Conservation (phyloP, 2,329 filamentous ascomycete species). For the Diaporthe velutina region DNA sequence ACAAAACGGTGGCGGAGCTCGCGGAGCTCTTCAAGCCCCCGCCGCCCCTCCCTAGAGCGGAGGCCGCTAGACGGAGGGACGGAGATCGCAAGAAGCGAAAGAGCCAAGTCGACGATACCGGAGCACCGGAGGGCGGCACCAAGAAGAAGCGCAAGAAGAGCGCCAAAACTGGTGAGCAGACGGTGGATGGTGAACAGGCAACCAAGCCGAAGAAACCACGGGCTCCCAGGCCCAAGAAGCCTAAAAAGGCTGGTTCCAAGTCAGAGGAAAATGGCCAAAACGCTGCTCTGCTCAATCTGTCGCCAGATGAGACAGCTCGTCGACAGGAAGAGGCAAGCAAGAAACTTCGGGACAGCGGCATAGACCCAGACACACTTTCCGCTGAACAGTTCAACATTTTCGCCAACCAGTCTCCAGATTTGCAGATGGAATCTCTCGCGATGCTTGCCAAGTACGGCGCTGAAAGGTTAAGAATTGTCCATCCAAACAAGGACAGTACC, state of each 20-base stretch:
- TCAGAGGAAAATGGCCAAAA: slow-evolving; percentile 34
- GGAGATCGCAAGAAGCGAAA: slow-evolving; percentile 45
- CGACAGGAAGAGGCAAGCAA: slow-evolving; percentile 62
- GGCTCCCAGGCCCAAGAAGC: slow-evolving; percentile 28
- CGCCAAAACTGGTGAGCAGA: slow-evolving; percentile 34
- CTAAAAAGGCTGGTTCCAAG: slow-evolving; percentile 39
- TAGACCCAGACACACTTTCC: slow-evolving; percentile 66
- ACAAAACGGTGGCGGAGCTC: slow-evolving; percentile 66
- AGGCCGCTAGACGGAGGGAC: slow-evolving; percentile 46
- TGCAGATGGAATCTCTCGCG: slow-evolving; percentile 66
- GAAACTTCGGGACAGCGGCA: slow-evolving; percentile 59
- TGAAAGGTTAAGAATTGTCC: slow-evolving; percentile 68
- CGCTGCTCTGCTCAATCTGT: slow-evolving; percentile 54
- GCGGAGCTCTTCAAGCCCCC: slow-evolving; percentile 61
- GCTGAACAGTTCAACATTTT: slow-evolving; percentile 71
- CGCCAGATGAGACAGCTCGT: slow-evolving; percentile 62
- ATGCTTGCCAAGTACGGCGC: slow-evolving; percentile 71
- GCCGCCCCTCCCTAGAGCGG: slow-evolving; percentile 50
- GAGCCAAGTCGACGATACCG: slow-evolving; percentile 29
- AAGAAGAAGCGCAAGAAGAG: slow-evolving; percentile 48
- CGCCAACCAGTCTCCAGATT: slow-evolving; percentile 68
- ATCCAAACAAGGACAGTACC: slow-evolving; percentile 57
- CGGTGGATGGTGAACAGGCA: slow-evolving; percentile 35
- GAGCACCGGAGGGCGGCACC: slow-evolving; percentile 39
- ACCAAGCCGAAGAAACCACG: slow-evolving; percentile 43